Base-by-base conservation (phyloP, 768 basidiomycete genomes). In the Dacryopinax spathularia region DNA sequence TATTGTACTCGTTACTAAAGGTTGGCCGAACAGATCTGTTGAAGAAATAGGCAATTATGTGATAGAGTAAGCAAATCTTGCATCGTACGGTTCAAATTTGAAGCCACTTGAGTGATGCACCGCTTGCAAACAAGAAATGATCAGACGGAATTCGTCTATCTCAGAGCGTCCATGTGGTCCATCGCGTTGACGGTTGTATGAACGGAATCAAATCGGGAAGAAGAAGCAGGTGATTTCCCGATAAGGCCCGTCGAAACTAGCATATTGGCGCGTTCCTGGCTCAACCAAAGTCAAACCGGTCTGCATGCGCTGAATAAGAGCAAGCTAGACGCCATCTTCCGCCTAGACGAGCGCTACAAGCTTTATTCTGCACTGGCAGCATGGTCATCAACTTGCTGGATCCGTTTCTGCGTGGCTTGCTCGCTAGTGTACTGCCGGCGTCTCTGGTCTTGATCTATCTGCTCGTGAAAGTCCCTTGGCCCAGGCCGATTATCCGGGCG, bases 271-370 rank as follows among this genome's bases (percentile, higher is more conserved):
- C 18, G 48, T 56, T 27, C 13, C 48, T 56, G 22, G 22, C 48
- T 56, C 31, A n/a, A n/a, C n/a, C n/a, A n/a, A n/a, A n/a, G n/a
- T 10, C 43, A 27, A 22, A 5, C 10, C 48, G 22, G 48, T 29
- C n/a, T n/a, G 25, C 48, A 56, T 56, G 48, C 48, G 48, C 48
- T 56, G 48, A 27, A 27, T 31, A 56, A 56, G 48, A 27, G 48
- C 48, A 29, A 22, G 18, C 31, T 56, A 15, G 25, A 13, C 13
- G 15, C 48, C 48, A 27, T 7, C 3, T 29, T 15, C 2, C 48
- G 10, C 18, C 3, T 56, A 56, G 48, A 44, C 48, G 15, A 20
- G 15, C 48, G 48, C 48, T 31, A 6, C 48, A 9, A 29, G 48
- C 22, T 56, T 9, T 31, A 10, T 29, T 18, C 31, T 56, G 25